These are phyloP conservation scores for Fusarium incarnatum DNA, from an alignment of 2,329 filamentous ascomycete genomes.

Conservation along the genomic window DNA sequence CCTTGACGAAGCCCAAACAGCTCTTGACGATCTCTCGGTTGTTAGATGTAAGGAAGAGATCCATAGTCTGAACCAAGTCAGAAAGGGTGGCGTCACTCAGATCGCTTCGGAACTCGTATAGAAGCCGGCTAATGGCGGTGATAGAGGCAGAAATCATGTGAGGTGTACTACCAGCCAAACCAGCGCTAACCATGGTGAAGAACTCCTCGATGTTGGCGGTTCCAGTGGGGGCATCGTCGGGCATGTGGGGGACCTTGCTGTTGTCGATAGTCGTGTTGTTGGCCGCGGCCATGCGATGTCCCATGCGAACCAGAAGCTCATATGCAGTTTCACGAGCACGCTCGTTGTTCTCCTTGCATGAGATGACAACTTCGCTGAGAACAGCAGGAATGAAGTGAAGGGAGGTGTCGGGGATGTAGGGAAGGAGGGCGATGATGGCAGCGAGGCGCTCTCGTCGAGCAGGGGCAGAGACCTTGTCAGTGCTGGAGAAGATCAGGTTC, in stretches of 20 bases:
- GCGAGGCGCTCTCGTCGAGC: constrained; percentile 87
- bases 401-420: constrained; percentile 79
- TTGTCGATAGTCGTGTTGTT: constrained; percentile 83
- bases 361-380: constrained; percentile 93
- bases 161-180: constrained; percentile 89
- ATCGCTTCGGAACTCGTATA: constrained; percentile 86
- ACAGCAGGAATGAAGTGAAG: constrained; percentile 94
- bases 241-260: constrained; percentile 88
- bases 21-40: constrained; percentile 97
- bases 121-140: constrained; percentile 89
- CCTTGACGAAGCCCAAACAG: constrained; percentile 95
- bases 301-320: constrained; percentile 89
- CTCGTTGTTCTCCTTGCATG: constrained; percentile 98
- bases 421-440: constrained; percentile 83
- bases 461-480: constrained; percentile 87
- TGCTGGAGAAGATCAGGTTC: constrained; percentile 79
- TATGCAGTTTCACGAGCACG: constrained; percentile 91
- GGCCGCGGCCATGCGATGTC: constrained; percentile 76
- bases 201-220: constrained; percentile 91
- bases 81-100: constrained; percentile 77
- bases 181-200: constrained; percentile 97
- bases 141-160: constrained; percentile 99
- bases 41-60: constrained; percentile 94
- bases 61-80: constrained; percentile 93
- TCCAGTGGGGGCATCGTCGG: constrained; percentile 79